phyloP scores from a whole-genome alignment of 441 rosid genomes.

The Jatropha podagrica region DNA sequence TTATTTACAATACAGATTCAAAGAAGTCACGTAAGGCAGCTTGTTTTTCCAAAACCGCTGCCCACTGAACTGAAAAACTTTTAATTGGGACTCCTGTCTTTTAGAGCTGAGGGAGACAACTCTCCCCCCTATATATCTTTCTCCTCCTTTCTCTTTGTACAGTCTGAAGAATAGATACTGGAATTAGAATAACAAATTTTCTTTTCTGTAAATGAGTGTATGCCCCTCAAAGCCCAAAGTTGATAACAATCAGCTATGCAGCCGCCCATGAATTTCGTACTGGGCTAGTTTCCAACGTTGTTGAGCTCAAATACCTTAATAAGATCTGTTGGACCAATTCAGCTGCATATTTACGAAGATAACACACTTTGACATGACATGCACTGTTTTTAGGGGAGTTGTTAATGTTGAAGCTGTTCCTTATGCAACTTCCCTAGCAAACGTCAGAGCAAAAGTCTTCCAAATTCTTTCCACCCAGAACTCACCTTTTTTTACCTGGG shows the following conservation, averaged over 20 bases:
- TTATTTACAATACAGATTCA: not conserved
- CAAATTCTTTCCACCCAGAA: not conserved
- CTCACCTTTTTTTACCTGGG: not conserved
- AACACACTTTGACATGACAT: not conserved
- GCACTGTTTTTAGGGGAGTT: no score
- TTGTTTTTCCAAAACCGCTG: not conserved
- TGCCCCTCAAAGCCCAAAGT: not conserved
- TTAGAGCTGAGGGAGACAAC: not conserved
- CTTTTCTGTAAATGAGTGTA: not conserved
- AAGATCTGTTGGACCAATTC: not conserved
- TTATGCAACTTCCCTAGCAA: not conserved
- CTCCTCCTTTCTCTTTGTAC: not conserved
- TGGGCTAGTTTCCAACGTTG: not conserved
- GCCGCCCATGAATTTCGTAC: not conserved
- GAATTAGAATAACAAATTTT: not conserved
- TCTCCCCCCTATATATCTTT: not conserved
- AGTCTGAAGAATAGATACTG: not conserved
- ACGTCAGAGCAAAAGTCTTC: not conserved
- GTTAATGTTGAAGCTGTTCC: not conserved
- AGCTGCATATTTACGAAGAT: not conserved
- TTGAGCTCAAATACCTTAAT: not conserved
- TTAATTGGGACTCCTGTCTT: not conserved
- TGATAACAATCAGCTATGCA: not conserved
- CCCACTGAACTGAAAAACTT: not conserved
- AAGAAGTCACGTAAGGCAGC: not conserved